Conservation (phyloP, 1,284 basidiomycete genomes). For the Xanthoconium separans region DNA sequence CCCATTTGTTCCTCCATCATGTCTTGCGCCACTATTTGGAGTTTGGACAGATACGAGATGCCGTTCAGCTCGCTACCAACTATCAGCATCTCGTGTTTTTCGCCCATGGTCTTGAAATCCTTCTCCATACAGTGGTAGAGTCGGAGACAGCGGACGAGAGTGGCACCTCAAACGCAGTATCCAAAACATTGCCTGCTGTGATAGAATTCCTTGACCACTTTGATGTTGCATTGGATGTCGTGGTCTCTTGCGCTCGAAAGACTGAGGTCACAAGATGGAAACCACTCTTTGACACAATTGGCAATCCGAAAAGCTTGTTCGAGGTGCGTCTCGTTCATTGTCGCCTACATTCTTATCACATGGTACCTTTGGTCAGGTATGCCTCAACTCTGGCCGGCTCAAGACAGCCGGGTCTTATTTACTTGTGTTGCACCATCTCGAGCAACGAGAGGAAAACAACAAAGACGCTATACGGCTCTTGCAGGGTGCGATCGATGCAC, state of each 20-base stretch:
- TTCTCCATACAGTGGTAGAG: conserved; percentile 92
- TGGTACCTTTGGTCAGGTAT: conserved; percentile 50
- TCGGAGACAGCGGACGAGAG: conserved; percentile 61
- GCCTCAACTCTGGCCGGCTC: conserved; percentile 71
- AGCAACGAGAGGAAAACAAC: conserved; percentile 81
- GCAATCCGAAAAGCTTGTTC: conserved; percentile 87
- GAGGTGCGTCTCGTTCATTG: conserved; percentile 53
- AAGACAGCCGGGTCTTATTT: conserved; percentile 94
- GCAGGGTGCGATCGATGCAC: conserved; percentile 66
- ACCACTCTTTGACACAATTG: conserved; percentile 86
- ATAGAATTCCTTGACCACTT: conserved; percentile 96
- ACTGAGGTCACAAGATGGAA: conserved; percentile 94
- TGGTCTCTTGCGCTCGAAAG: conserved; percentile 95
- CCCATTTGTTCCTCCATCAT: conserved; percentile 93
- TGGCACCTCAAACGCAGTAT: conserved; percentile 23
- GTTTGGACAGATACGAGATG: conserved; percentile 68
- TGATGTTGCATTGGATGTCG: conserved; percentile 85
- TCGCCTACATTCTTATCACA: neutral
- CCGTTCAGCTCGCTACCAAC: conserved; percentile 83
- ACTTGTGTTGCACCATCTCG: conserved; percentile 90
- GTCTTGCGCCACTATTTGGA: conserved; percentile 85
- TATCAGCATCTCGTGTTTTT: conserved; percentile 93
- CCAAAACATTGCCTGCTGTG: conserved; percentile 57
- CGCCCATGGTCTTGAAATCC: conserved; percentile 90
- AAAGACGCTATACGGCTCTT: conserved; percentile 79